A percentile compares a stretch with the other conserved stretches of the same genome.
Conservation (phyloP, 192 early-diverging fungal genomes). For the Umbelopsis sp. region DNA sequence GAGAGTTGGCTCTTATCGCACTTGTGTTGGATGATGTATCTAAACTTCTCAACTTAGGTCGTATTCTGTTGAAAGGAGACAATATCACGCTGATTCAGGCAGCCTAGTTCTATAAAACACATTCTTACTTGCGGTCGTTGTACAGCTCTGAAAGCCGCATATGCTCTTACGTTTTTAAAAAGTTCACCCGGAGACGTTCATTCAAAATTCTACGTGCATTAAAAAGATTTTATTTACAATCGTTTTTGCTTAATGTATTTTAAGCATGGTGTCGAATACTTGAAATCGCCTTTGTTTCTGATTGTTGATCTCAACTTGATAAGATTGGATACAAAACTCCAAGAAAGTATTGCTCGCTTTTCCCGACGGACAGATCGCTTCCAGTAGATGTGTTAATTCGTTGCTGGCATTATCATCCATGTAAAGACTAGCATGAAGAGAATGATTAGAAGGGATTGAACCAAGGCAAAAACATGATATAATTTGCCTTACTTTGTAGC, state of each 20-base stretch:
- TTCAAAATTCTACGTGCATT: slow-evolving; percentile 9
- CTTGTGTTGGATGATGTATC: neutral
- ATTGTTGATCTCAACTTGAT: neutral
- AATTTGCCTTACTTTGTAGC: neutral
- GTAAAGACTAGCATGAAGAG: neutral
- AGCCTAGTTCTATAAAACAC: slow-evolving; percentile 1
- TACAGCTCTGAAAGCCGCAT: slow-evolving; percentile 20
- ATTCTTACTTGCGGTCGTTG: slow-evolving; percentile 32
- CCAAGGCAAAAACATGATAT: neutral
- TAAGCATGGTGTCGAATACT: slow-evolving; percentile 8
- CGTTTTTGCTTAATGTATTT: slow-evolving; percentile 2
- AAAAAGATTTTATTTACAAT: neutral
- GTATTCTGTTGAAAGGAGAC: slow-evolving; percentile 96
- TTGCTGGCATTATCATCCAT: neutral
- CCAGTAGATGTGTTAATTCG: neutral
- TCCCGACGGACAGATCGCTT: neutral
- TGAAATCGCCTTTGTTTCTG: neutral
- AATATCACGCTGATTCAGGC: slow-evolving; percentile 90
- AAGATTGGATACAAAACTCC: slow-evolving; percentile 3
- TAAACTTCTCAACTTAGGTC: slow-evolving; percentile 45
- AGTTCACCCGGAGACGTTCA: neutral
- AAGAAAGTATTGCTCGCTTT: neutral
- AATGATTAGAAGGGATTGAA: neutral
- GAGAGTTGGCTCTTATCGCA: neutral
- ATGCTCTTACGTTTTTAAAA: slow-evolving; percentile 10